Base-by-base conservation (phyloP, 495 filamentous ascomycete species). In the Tuber melanosporum region DNA sequence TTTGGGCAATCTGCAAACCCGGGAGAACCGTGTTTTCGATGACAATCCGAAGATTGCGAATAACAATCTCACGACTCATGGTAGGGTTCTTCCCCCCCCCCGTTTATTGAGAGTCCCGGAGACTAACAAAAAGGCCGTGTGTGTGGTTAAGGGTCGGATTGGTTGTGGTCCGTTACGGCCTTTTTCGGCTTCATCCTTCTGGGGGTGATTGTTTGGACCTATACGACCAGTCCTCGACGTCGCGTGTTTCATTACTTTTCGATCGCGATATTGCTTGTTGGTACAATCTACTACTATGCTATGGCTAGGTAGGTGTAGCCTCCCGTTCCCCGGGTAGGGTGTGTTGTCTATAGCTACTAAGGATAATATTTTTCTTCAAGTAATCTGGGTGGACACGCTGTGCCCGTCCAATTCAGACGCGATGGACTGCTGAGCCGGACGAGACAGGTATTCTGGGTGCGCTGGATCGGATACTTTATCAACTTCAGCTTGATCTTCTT, bases 201-300 rank as follows among this genome's bases (percentile, higher is more conserved):
- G 36, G 83, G 85, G 17, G 84, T 90, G 71, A 86, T 88, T 76
- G 83, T 73, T 8, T 77, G 85, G 70, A 82, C 84, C 20, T 87
- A 88, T 76, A 85, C 80, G 4, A 88, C 87, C 71, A 87, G 86
- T 19, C 87, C 88, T 57, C 82, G 82, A 42, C 85, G 90, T 32
- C 88, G 92, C 22, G 81, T 92, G 76, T 92, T 92, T 85, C 90
- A 93, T 84, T 92, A 92, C 83, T 88, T 92, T 81, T 88, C 88
- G 6, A 88, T 89, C 42, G 84, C 85, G 17, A 87, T 90, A 77
- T 88, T 90, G 22, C 83, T 90, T 71, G 88, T 92, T 26, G 89
- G 90, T 10, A 85, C 88, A 39, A 88, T 92, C 76, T 87, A 91
- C 45, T 92, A 93, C 82, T 93, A 90, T 83, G 87, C 88, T 79